Evolutionary conservation across 257 asterid species (phyloP), one percentile per base, ranked within the genome.

Genomic region (Solanum rostratum): DNA sequence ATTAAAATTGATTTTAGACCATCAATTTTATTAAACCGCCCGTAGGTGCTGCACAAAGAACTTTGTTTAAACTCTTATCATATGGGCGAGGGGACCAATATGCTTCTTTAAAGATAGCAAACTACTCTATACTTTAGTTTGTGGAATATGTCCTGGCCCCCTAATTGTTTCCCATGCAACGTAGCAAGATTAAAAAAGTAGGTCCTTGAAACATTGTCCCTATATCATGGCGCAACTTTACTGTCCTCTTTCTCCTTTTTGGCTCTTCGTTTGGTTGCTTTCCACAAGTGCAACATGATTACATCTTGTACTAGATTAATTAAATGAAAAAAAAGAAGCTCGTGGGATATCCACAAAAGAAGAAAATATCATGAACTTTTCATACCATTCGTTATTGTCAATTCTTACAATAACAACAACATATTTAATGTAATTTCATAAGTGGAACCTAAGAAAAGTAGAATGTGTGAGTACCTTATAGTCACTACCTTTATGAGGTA

Each of bases 211-310:
- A 86, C 87, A 81, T 84, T 90, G 91, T 80, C 93, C 83, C 88
- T 83, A 46, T 84, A 68, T 87, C 74, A 73, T 66, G 84, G 86
- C 88, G 83, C 78, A 78, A 63, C 80, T 65, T 83, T 88, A 83
- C 43, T 29, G 84, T 59, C 70, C 55, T 85, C 59, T 85, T 88
- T 83, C 45, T 22, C 55, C 39, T 80, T 89, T 90, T 86, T 89
- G 87, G 88, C 81, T 85, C 80, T 89, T 84, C 55, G 86, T 79
- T 83, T 89, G 87, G 90, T 84, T 88, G 86, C 87, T 88, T 90
- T 81, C 86, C 79, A 55, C 81, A 33, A 73, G 41, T 59, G 39
- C 81, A 85, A 87, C 88, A 85, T 78, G 55, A 82, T n/a, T 71
- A 81, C 84, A 81, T 82, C 37, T 41, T 20, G 10, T 71, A 39